Conservation (phyloP, 1,139 yeast species). For the Hemisphaericaspora subhashii region DNA sequence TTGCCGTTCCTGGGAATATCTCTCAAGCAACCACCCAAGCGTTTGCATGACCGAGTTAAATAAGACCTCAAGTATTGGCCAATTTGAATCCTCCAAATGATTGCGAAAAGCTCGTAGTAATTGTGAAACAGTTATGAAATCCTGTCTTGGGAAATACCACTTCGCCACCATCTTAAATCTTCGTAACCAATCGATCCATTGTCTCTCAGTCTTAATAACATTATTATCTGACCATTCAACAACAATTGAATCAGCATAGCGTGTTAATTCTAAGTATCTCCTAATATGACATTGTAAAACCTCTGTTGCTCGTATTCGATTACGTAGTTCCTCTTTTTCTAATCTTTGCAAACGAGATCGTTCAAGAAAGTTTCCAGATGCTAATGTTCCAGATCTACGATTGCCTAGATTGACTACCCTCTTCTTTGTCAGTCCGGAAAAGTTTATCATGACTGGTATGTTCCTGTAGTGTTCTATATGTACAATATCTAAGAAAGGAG, state of each 20-base stretch:
- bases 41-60: background rate
- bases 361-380: conserved; percentile 35
- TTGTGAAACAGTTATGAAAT: background rate
- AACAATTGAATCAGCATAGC: conserved; percentile 7
- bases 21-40: background rate
- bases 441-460: too few relatives aligned
- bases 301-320: conserved; percentile 48
- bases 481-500: too few relatives aligned
- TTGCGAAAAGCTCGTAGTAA: background rate
- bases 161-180: conserved; percentile 15
- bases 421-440: conserved; percentile 62
- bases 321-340: conserved; percentile 58
- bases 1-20: background rate
- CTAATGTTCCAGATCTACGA: conserved; percentile 25
- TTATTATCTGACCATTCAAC: conserved; percentile 10
- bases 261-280: conserved; percentile 30
- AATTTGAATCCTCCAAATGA: background rate
- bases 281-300: conserved; percentile 51
- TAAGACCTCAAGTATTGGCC: background rate
- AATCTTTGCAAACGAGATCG: conserved; percentile 67
- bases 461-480: too few relatives aligned
- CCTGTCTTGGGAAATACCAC: conserved; percentile 15
- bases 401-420: conserved; percentile 80
- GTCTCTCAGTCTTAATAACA: conserved; percentile 1
- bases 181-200: conserved; percentile 10